A percentile compares a stretch with the other conserved stretches of the same genome.
phyloP scores from a whole-genome alignment of 768 basidiomycete species.

The Tylopilus subfusipes region DNA sequence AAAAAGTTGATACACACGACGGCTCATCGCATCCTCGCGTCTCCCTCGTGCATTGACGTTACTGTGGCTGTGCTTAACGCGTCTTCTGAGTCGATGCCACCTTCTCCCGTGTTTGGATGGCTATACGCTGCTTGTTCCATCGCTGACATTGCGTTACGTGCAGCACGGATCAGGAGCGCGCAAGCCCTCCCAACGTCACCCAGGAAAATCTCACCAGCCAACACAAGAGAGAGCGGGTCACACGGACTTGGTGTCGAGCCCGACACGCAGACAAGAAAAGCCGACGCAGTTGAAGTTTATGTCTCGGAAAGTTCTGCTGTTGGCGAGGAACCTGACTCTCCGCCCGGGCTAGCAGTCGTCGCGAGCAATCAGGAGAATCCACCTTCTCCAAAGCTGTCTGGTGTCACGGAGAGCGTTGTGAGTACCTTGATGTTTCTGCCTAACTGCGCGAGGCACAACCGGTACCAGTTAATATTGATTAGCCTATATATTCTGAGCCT shows the following conservation, averaged over 20 bases:
- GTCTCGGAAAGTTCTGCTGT: background rate
- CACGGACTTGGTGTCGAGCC: background rate
- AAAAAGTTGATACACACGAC: too few species aligned
- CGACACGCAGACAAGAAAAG: background rate
- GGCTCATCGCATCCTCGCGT: too few species aligned
- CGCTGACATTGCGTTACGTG: constrained; percentile 59
- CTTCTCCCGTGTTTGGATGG: constrained; percentile 68
- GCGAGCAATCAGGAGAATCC: background rate
- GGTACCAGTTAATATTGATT: background rate
- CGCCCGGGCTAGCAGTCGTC: background rate
- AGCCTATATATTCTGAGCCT: constrained; percentile 1
- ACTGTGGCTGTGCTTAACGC: constrained; percentile 14
- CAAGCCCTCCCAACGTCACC: constrained; percentile 23
- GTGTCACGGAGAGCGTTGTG: background rate
- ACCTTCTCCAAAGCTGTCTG: background rate
- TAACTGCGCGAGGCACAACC: background rate
- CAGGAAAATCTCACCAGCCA: background rate
- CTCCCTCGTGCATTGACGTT: too few species aligned
- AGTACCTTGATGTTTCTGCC: background rate
- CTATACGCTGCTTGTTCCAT: constrained; percentile 61
- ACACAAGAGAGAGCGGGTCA: background rate
- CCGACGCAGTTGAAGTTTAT: background rate
- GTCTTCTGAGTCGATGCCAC: constrained; percentile 57
- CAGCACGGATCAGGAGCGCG: constrained; percentile 53
- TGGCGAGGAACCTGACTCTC: background rate